Evolutionary conservation across 2,329 filamentous ascomycete genomes (phyloP).

Genomic region (Laburnicola sp.): DNA sequence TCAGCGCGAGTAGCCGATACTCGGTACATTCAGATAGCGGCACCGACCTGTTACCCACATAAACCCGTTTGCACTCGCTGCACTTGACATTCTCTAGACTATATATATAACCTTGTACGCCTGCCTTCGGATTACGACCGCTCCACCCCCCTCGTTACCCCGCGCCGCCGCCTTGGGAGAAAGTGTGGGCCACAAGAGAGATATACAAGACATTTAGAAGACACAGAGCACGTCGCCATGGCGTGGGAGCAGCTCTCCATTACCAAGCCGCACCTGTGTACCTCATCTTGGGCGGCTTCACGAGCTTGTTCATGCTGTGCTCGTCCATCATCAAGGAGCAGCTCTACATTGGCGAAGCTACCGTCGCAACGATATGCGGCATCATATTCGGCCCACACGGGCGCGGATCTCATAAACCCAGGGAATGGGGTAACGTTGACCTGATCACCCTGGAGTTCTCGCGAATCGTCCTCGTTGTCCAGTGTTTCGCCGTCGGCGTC

Average conservation of each 20-base stretch:
- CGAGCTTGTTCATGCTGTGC: conserved; percentile 96
- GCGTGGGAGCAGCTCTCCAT: conserved; percentile 80
- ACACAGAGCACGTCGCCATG: conserved; percentile 53
- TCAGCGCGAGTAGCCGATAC: conserved; percentile 21
- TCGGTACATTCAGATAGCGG: conserved; percentile 26
- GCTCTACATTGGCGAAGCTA: conserved; percentile 97
- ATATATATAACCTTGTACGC: conserved; percentile 1
- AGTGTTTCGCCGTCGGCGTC: conserved; percentile 90
- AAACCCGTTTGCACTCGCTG: conserved; percentile 19
- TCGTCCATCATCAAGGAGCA: conserved; percentile 98
- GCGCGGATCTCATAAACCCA: conserved; percentile 77
- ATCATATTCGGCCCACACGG: conserved; percentile 89
- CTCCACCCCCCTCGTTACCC: background rate
- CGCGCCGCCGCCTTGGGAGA: background rate
- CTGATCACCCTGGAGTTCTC: conserved; percentile 88
- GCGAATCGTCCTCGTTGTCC: conserved; percentile 84
- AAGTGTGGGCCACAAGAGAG: background rate
- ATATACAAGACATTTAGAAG: conserved; percentile 12
- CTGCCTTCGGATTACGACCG: conserved; percentile 1
- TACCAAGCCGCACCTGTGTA: conserved; percentile 97
- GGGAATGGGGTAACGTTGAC: conserved; percentile 78
- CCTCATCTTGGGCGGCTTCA: conserved; percentile 97
- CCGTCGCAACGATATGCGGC: conserved; percentile 84
- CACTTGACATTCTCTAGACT: background rate
- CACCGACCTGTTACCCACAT: conserved; percentile 30